Evolutionary conservation across 2,329 filamentous ascomycete species (phyloP), one percentile per base, ranked within the genome.

Genomic region (Rutstroemia sp.): DNA sequence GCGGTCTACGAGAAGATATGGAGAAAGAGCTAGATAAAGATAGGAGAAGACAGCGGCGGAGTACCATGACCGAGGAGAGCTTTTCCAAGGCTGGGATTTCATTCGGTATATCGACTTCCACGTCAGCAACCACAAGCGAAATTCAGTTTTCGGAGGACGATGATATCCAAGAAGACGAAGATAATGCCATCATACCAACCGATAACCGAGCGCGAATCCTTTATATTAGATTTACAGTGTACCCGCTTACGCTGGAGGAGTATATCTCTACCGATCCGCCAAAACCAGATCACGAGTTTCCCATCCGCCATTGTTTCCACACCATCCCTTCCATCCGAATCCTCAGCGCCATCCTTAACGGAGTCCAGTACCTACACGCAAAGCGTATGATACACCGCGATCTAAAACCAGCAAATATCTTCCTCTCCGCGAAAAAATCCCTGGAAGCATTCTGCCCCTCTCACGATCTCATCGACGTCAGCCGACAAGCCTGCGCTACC

Each of bases 351-450:
- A 79, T 87, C 30, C 69, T 86, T 1, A 78, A 82, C 8, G 84
- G 84, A 1, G 77, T 87, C 3, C 76, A 83, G 57, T 87, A 88
- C 63, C 73, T 87, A 2, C 84, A 88, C 62, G 70, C 73, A 0
- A 75, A 81, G 57, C 75, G 76, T 5, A 78, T 87, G 48, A 76
- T 86, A 0, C 84, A 88, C 63, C 79, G 84, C 9, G 84, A 88
- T 64, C 73, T 88, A 21, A 88, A 88, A 63, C 84, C 84, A 0
- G 81, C 79, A 3, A 88, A 88, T 61, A 80, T 88, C 27, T 86
- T 88, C 68, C 71, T 88, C 0, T 79, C 78, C 2, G 66, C 76
- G n/a, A 69, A 73, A 17, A 68, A 64, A 4, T 65, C 68, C 2
- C 60, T 23, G 60, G 63, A 65, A 65, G 46, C 71, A 50, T 51